phyloP scores from a whole-genome alignment of 768 basidiomycete genomes.

The Collybia mongolica region DNA sequence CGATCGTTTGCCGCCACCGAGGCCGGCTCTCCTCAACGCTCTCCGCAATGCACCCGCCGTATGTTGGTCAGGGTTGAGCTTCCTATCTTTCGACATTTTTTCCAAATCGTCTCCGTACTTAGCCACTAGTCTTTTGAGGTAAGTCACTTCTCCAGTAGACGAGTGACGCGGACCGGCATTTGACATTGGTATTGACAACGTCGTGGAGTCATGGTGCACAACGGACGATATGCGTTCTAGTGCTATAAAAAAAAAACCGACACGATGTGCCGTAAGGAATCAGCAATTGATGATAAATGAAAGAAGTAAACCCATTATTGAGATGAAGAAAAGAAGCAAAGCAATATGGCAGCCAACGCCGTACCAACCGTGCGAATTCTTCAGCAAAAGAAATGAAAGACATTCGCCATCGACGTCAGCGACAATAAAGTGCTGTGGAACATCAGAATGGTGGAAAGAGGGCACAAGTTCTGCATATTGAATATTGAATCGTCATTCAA shows the following conservation, averaged over 20 bases:
- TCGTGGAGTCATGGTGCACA: slow-evolving; percentile 25
- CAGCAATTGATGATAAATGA: slow-evolving; percentile 16
- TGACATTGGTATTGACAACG: slow-evolving; percentile 37
- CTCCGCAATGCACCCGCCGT: slow-evolving; percentile 76
- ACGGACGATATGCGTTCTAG: slow-evolving; percentile 61
- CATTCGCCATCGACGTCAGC: too few relatives aligned
- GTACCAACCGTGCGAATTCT: slow-evolving; percentile 24
- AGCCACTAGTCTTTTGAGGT: slow-evolving; percentile 62
- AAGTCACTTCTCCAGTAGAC: slow-evolving; percentile 67
- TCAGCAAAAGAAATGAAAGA: neutral
- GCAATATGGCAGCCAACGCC: slow-evolving; percentile 8
- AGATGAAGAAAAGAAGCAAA: slow-evolving; percentile 14
- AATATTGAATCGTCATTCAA: too few relatives aligned
- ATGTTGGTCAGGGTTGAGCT: slow-evolving; percentile 79
- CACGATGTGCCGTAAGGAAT: slow-evolving; percentile 21
- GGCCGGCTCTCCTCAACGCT: slow-evolving; percentile 57
- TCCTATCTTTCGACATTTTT: slow-evolving; percentile 78
- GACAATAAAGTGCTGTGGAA: too few relatives aligned
- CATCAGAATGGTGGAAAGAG: too few relatives aligned
- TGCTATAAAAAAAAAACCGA: slow-evolving; percentile 34
- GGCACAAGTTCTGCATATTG: too few relatives aligned
- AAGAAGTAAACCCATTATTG: slow-evolving; percentile 6
- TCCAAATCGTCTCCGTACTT: slow-evolving; percentile 73
- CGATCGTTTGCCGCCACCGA: slow-evolving; percentile 23
- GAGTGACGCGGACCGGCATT: slow-evolving; percentile 55